Conservation (phyloP, 2,329 filamentous ascomycete genomes). For the Byssothecium circinans region DNA sequence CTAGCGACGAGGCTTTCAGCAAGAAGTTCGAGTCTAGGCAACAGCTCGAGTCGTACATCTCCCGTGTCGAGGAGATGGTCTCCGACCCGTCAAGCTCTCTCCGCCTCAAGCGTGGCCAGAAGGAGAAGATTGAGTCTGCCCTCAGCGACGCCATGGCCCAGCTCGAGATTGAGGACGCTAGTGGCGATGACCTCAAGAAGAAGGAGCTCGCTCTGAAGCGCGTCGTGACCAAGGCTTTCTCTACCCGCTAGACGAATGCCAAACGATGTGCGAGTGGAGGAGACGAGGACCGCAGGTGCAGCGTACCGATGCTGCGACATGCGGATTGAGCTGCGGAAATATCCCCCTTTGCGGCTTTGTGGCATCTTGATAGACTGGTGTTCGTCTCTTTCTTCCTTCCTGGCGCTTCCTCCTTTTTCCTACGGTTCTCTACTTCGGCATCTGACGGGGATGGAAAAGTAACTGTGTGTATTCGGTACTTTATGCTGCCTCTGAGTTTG, state of each 20-base stretch:
- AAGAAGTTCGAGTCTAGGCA: slow-evolving; percentile 99
- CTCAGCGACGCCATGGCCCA: slow-evolving; percentile 97
- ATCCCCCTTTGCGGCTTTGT: slow-evolving; percentile 21
- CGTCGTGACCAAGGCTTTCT: slow-evolving; percentile 97
- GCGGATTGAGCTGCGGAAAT: slow-evolving; percentile 23
- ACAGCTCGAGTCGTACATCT: slow-evolving; percentile 98
- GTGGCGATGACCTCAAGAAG: slow-evolving; percentile 97
- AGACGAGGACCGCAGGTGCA: slow-evolving; percentile 29
- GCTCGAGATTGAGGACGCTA: slow-evolving; percentile 91
- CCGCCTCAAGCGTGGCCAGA: slow-evolving; percentile 98
- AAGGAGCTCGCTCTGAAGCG: slow-evolving; percentile 98
- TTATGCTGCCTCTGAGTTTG: slow-evolving; percentile 12
- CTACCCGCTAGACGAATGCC: slow-evolving; percentile 67
- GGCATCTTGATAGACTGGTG: slow-evolving; percentile 42
- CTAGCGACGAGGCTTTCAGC: slow-evolving; percentile 95
- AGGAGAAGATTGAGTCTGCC: slow-evolving; percentile 98
- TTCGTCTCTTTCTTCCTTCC: slow-evolving; percentile 22
- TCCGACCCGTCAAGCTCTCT: slow-evolving; percentile 93
- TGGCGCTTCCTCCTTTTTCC: slow-evolving; percentile 24
- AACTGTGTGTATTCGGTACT: slow-evolving; percentile 12
- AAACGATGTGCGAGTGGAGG: slow-evolving; percentile 17
- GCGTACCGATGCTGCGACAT: slow-evolving; percentile 31
- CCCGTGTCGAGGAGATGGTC: slow-evolving; percentile 97
- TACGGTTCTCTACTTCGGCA: slow-evolving; percentile 12
- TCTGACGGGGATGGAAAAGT: slow-evolving; percentile 15